Percentiles rank a stretch among this genome's conserved stretches.
Evolutionary conservation across 1,139 yeast genomes (phyloP).

Genomic region (Magnusiomyces sp.): DNA sequence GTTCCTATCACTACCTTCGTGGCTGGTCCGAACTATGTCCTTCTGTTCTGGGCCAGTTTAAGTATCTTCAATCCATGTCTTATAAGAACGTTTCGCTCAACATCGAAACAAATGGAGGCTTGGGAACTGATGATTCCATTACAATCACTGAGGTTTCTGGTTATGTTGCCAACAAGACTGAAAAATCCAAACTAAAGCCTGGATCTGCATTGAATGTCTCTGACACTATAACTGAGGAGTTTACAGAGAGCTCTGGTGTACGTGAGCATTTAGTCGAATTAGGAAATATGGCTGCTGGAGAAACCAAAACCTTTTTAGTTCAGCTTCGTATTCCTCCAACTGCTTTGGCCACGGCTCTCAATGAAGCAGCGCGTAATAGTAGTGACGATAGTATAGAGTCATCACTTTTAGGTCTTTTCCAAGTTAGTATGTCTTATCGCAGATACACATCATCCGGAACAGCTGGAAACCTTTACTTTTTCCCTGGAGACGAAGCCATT

Average conservation of each 20-base stretch:
- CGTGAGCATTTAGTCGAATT: constrained; percentile 14
- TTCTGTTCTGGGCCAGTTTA: constrained; percentile 7
- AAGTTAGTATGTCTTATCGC: background rate
- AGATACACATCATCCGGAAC: background rate
- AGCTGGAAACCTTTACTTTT: background rate
- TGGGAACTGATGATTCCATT: constrained; percentile 9
- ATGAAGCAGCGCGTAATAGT: background rate
- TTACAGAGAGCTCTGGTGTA: background rate
- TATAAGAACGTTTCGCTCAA: constrained; percentile 16
- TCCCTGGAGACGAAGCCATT: constrained; percentile 9
- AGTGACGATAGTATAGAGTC: too few relatives aligned
- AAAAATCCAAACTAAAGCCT: too few relatives aligned
- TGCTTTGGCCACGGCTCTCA: constrained; percentile 4
- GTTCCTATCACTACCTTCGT: constrained; percentile 14
- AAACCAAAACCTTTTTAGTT: constrained; percentile 17
- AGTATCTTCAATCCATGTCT: constrained; percentile 8
- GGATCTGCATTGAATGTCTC: too few relatives aligned
- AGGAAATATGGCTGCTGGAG: constrained; percentile 19
- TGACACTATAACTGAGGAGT: too few relatives aligned
- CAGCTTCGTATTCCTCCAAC: constrained; percentile 15
- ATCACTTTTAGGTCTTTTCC: background rate
- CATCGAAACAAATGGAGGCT: constrained; percentile 14
- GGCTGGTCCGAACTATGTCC: constrained; percentile 12
- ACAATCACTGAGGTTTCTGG: too few relatives aligned
- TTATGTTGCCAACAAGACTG: too few relatives aligned